Evolutionary conservation across 805 yeast species (phyloP).

Genomic region (Saturnispora halmiae): DNA sequence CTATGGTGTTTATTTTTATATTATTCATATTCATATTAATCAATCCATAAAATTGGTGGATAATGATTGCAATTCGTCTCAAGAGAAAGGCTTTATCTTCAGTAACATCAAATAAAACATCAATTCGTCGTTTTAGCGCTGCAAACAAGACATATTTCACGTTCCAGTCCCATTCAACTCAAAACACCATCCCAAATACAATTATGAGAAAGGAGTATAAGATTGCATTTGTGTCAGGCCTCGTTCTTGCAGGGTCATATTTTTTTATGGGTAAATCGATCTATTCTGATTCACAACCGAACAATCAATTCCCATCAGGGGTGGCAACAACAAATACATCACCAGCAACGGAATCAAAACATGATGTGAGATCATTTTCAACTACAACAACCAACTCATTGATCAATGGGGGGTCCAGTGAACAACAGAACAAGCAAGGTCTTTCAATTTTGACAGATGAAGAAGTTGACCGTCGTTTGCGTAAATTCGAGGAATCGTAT

Average conservation of each 20-base stretch:
- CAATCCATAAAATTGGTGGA: too few species aligned
- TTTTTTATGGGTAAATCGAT: slow-evolving; percentile 24
- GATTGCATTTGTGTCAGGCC: slow-evolving; percentile 27
- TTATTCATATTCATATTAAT: too few species aligned
- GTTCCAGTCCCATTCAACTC: slow-evolving; percentile 7
- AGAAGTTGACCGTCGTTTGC: slow-evolving; percentile 60
- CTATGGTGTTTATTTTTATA: too few species aligned
- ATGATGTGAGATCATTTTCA: slow-evolving; percentile 25
- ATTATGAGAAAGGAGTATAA: slow-evolving; percentile 26
- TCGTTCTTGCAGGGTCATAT: slow-evolving; percentile 28
- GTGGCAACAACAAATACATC: slow-evolving; percentile 3
- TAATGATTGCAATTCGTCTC: too few species aligned
- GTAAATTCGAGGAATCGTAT: slow-evolving; percentile 73
- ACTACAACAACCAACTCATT: slow-evolving; percentile 31
- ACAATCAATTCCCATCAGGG: slow-evolving; percentile 5
- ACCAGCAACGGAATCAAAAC: neutral
- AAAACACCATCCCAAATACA: slow-evolving; percentile 4
- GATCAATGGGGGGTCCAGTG: slow-evolving; percentile 33
- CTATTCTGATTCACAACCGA: slow-evolving; percentile 23
- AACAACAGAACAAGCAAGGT: slow-evolving; percentile 39
- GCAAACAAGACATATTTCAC: neutral
- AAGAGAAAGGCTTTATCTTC: too few species aligned
- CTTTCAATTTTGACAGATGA: slow-evolving; percentile 52
- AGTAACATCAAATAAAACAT: too few species aligned
- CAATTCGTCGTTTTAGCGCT: slow-evolving; percentile 1